Evolutionary conservation across 2,329 filamentous ascomycete genomes (phyloP).

Genomic region (Macrophomina phaseolina): DNA sequence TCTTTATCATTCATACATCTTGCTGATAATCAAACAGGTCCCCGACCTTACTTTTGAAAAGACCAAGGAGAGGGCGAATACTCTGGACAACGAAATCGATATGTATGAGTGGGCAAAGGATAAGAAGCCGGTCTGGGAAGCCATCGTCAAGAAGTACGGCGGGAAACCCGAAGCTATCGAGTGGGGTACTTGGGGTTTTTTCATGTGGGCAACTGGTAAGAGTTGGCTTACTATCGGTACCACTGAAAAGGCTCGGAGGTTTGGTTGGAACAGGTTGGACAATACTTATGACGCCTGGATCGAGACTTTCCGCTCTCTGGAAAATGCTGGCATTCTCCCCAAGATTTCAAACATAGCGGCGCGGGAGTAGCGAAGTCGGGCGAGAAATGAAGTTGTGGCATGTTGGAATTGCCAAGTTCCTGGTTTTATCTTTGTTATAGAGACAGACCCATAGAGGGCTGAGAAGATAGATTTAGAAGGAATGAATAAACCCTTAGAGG

Average conservation of each 20-base stretch:
- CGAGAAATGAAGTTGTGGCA: too few relatives aligned
- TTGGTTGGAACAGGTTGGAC: slow-evolving; percentile 7
- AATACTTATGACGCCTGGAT: slow-evolving; percentile 5
- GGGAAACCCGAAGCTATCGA: background rate
- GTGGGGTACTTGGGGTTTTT: slow-evolving; percentile 18
- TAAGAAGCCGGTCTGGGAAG: slow-evolving; percentile 14
- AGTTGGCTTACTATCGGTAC: slow-evolving; percentile 18
- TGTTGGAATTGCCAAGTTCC: too few relatives aligned
- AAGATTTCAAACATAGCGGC: background rate
- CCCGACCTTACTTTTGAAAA: background rate
- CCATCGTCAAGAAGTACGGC: slow-evolving; percentile 13
- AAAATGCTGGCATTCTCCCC: slow-evolving; percentile 16
- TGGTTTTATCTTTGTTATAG: too few relatives aligned
- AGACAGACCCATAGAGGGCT: too few relatives aligned
- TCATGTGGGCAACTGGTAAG: slow-evolving; percentile 13
- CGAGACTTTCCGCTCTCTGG: slow-evolving; percentile 18
- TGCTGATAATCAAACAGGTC: background rate
- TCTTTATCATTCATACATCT: background rate
- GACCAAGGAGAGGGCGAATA: slow-evolving; percentile 7
- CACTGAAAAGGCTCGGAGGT: slow-evolving; percentile 2
- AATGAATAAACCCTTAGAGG: too few relatives aligned
- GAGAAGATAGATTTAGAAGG: too few relatives aligned
- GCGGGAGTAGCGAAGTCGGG: too few relatives aligned
- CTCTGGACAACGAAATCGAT: slow-evolving; percentile 19
- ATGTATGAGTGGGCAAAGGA: slow-evolving; percentile 13